Conservation (phyloP, 139 green algal genomes). For the Limnomonas spitsbergensis region DNA sequence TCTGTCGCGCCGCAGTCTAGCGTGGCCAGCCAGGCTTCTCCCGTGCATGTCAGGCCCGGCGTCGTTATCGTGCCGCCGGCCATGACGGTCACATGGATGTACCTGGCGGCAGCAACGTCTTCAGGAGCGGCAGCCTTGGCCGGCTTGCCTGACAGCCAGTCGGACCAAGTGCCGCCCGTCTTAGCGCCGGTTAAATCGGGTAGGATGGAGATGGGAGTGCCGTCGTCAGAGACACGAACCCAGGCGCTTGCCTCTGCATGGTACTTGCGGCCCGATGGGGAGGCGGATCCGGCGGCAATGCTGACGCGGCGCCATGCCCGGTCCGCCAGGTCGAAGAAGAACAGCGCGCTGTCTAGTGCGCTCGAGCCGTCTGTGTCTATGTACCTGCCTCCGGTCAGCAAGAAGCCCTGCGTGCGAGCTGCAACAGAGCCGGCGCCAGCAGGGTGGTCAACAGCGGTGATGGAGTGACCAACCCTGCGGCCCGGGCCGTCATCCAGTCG, state of each 20-base stretch:
- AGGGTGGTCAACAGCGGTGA: slow-evolving; percentile 1
- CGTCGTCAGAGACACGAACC: background rate
- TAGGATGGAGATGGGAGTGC: background rate
- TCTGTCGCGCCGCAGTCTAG: slow-evolving; percentile 20
- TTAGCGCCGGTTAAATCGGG: background rate
- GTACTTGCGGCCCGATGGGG: slow-evolving; percentile 7
- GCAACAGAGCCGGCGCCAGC: background rate
- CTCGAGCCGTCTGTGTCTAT: background rate
- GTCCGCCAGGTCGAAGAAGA: background rate
- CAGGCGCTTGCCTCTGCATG: slow-evolving; percentile 12
- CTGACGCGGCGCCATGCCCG: background rate
- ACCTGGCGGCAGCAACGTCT: background rate
- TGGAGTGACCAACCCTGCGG: slow-evolving; percentile 2
- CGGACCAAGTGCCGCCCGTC: background rate
- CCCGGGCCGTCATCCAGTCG: slow-evolving; percentile 8
- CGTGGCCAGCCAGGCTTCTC: slow-evolving; percentile 28
- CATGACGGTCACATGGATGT: slow-evolving; percentile 19
- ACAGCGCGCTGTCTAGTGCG: background rate
- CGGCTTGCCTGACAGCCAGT: background rate
- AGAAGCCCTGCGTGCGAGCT: background rate
- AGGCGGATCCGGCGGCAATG: background rate
- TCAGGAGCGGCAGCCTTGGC: background rate
- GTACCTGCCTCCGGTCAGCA: slow-evolving; percentile 13
- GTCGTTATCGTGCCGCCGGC: slow-evolving; percentile 25
- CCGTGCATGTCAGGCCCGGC: slow-evolving; percentile 26